These are phyloP conservation scores for Phytophthora colocasiae DNA, from an alignment of 352 stramenopile genomes.

Conservation along the genomic window DNA sequence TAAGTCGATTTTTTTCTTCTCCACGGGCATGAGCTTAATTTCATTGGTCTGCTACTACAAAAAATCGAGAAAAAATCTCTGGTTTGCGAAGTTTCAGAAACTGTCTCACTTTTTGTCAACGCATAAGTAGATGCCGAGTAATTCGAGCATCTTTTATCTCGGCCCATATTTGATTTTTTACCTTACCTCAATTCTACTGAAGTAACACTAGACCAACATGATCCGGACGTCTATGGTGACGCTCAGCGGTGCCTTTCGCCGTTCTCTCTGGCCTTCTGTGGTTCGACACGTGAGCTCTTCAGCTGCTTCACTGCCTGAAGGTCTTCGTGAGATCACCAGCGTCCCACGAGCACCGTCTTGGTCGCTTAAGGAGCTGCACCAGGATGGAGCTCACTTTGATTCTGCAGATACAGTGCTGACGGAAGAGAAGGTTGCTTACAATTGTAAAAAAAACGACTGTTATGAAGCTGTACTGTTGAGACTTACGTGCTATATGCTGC, in stretches of 20 bases:
- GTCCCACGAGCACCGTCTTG: constrained; percentile 76
- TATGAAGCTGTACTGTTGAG: too few species aligned
- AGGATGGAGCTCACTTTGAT: constrained; percentile 53
- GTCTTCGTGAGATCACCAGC: constrained; percentile 65
- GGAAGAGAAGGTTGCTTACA: constrained; percentile 57
- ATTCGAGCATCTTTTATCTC: too few species aligned
- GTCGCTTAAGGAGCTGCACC: constrained; percentile 83
- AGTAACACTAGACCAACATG: not conserved
- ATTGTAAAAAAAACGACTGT: not conserved
- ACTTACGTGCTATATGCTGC: too few species aligned
- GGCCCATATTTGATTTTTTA: too few species aligned
- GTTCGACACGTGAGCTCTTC: constrained; percentile 27
- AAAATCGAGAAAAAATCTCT: too few species aligned
- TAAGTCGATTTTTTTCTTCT: too few species aligned
- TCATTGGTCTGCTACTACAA: too few species aligned
- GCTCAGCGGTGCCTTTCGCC: constrained; percentile 24
- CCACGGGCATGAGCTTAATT: too few species aligned
- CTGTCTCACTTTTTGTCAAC: too few species aligned
- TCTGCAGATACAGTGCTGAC: constrained; percentile 63
- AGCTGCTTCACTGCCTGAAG: constrained; percentile 42
- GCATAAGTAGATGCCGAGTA: too few species aligned
- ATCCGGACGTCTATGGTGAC: constrained; percentile 23
- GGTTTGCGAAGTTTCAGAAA: too few species aligned
- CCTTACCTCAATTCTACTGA: too few species aligned
- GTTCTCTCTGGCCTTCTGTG: not conserved